Evolutionary conservation across 305 asterid genomes (phyloP).

Genomic region (Rubia peregrina): DNA sequence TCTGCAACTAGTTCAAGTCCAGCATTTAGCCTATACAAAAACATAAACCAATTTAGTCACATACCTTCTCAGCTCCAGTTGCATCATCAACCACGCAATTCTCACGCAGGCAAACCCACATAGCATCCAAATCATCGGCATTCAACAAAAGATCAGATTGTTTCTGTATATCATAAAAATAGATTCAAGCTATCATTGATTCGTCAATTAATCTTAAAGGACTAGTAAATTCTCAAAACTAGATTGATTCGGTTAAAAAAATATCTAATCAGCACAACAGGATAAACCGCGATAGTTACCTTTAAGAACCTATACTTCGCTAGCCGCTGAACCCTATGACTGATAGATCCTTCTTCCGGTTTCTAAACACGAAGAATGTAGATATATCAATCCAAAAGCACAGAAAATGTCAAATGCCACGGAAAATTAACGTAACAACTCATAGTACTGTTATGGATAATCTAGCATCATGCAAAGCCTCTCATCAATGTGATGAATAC

Average conservation of each 20-base stretch:
- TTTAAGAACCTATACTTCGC: constrained; percentile 93
- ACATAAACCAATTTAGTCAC: constrained; percentile 8
- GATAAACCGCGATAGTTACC: constrained; percentile 33
- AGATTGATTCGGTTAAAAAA: no score
- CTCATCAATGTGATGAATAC: constrained; percentile 22
- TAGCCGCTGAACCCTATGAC: constrained; percentile 93
- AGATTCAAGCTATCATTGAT: constrained; percentile 1
- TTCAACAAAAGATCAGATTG: constrained; percentile 96
- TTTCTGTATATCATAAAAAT: constrained; percentile 46
- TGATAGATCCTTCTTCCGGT: constrained; percentile 98
- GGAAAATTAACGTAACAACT: background rate
- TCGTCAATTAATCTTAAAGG: background rate
- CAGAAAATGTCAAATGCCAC: constrained; percentile 3
- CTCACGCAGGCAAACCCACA: constrained; percentile 99
- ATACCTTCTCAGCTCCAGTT: constrained; percentile 98
- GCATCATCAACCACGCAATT: constrained; percentile 99
- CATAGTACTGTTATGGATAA: background rate
- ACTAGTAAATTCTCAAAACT: no score
- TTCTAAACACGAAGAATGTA: constrained; percentile 43
- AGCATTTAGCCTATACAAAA: no score
- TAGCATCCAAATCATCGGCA: constrained; percentile 99
- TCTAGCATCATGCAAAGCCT: background rate
- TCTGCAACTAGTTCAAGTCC: background rate
- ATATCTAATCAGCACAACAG: background rate
- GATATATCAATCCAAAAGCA: constrained; percentile 12